Evolutionary conservation across 768 basidiomycete genomes (phyloP), one percentile per base, ranked within the genome.

Genomic region (Hemileccinum impolitum): DNA sequence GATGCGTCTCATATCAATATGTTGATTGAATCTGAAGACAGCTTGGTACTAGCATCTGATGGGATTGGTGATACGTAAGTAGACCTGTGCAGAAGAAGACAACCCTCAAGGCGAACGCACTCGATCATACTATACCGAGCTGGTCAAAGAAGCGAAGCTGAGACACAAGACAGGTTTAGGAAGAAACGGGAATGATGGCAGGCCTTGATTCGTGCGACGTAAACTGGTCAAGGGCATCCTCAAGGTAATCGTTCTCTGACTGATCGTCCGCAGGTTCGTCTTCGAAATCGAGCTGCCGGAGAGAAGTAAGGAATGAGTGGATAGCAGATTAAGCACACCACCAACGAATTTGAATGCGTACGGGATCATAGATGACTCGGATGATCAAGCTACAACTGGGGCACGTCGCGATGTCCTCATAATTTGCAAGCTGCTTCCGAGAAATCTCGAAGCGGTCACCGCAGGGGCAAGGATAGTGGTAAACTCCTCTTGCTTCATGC

Each of bases 371-470:
- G 37, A 98, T 80, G 35, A 98, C 88, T 47, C 95, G 75, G 43
- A 98, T 92, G 28, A 97, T 78, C 21, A 98, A 75, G 55, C 91
- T 94, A 59, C 96, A 99, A 65, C 91, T 94, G 1, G 96, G 96
- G 73, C 96, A 99, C 43, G 82, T 94, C 21, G 95, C 95, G 39
- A 94, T 82, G 66, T 99, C 96, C 61, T 97, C 95, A 48, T 82
- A 96, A 56, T 93, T 75, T 37, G 82, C 79, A 9, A 97, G 81
- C 69, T 97, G 93, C 53, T 74, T 72, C 58, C 87, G 81, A 26
- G 87, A 82, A 56, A 98, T 97, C 69, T 98, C 95, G 71, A 98
- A 99, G 36, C 94, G 84, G 71, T 99, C 95, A 8, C 95, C 95
- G 62, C 95, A 98, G 1, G 95, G 94, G 63, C 94, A 99, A 0